Base-by-base conservation (phyloP, 371 early-diverging fungal genomes). In the Gilbertella persicaria region DNA sequence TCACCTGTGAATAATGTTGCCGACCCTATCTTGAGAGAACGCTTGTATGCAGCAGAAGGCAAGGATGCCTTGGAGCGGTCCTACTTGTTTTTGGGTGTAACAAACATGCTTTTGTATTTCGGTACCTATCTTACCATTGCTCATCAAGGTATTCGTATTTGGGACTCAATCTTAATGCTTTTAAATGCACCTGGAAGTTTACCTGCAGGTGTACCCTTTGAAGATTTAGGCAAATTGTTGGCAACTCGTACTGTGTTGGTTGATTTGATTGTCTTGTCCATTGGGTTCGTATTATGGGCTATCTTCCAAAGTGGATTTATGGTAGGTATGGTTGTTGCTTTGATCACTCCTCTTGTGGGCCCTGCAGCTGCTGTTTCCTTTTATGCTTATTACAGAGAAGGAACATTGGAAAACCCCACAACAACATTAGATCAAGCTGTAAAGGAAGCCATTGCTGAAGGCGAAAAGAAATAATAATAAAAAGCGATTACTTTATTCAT, bases 401-500 rank as follows among this genome's bases (percentile, higher is more conserved):
- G 23, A 16, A 13, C n/a, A 7, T 21, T 56, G n/a, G 46, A 51
- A 24, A 16, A 51, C 10, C 24, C 33, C 36, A n/a, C 26, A 7
- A 28, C 33, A 19, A 29, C 29, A n/a, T n/a, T n/a, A n/a, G n/a
- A n/a, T n/a, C n/a, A n/a, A n/a, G n/a, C 13, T 33, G 10, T 33
- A 9, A 33, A 33, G 0, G 23, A 24, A 12, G 38, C 38, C 1
- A 13, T 4, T n/a, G 19, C 3, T 30, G 23, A 30, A 46, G 23
- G n/a, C 14, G n/a, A 16, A 24, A 13, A 43, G 2, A 16, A 43
- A 24, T 43, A 24, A 17, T 39, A 39, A 39, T 41, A 41, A 16
- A 20, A 21, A 16, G 5, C 28, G 35, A 38, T 49, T 40, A 48
- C 2, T 48, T 56, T 70, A 77, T 52, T 77, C 78, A 38, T 77